Percentiles rank a stretch among this genome's conserved stretches.
Evolutionary conservation across 2,329 filamentous ascomycete species (phyloP).

Genomic region (Dendrostoma leiphaemia): DNA sequence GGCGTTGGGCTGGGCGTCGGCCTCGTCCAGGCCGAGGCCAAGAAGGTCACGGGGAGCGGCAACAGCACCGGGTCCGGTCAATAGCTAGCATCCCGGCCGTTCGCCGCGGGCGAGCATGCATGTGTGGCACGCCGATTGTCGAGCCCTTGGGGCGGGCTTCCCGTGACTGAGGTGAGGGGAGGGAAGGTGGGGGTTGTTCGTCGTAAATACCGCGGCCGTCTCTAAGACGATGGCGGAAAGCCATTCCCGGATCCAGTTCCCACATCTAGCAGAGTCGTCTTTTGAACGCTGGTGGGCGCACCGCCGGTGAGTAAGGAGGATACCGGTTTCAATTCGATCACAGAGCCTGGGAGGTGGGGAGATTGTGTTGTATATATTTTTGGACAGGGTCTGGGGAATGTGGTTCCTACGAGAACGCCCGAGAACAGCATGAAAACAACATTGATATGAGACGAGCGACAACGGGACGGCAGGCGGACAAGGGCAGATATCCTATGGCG

Average conservation of each 20-base stretch:
- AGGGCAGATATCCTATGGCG: background rate
- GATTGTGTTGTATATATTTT: background rate
- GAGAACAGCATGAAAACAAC: background rate
- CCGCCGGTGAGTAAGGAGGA: too few relatives aligned
- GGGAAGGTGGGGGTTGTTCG: too few relatives aligned
- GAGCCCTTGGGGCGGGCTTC: background rate
- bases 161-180: background rate
- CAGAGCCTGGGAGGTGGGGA: too few relatives aligned
- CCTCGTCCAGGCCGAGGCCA: constrained; percentile 25
- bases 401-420: background rate
- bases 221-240: too few relatives aligned
- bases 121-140: too few relatives aligned
- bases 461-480: background rate
- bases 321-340: too few relatives aligned
- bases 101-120: too few relatives aligned
- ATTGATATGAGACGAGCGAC: background rate
- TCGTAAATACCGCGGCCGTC: too few relatives aligned
- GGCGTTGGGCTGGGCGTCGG: constrained; percentile 54
- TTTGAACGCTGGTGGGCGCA: too few relatives aligned
- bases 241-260: too few relatives aligned
- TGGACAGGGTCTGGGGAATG: background rate
- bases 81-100: background rate
- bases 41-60: background rate
- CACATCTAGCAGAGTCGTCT: too few relatives aligned
- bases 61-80: background rate